Evolutionary conservation across 108 stramenopile genomes (phyloP).

Genomic region (Cyclostephanos invisitatus): DNA sequence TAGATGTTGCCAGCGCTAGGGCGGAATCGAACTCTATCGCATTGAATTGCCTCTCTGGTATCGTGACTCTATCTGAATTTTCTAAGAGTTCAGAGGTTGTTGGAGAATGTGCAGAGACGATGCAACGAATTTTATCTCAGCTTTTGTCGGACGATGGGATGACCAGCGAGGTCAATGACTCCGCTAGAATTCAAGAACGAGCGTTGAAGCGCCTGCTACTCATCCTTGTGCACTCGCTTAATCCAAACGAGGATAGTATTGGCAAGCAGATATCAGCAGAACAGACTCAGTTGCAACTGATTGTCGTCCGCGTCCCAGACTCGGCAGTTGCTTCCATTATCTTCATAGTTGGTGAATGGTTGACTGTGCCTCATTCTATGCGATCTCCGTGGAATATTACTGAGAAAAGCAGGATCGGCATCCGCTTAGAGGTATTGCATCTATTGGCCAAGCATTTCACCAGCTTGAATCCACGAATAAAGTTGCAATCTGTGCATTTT

Average conservation of each 20-base stretch:
- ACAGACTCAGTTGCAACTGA: slow-evolving; percentile 25
- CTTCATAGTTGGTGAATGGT: slow-evolving; percentile 82
- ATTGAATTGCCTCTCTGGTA: slow-evolving; percentile 83
- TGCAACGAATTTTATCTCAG: slow-evolving; percentile 88
- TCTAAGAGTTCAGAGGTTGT: slow-evolving; percentile 76
- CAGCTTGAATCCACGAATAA: slow-evolving; percentile 65
- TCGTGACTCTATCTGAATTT: slow-evolving; percentile 79
- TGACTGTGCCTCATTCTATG: slow-evolving; percentile 26
- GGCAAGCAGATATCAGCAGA: slow-evolving; percentile 42
- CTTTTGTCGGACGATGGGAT: slow-evolving; percentile 49
- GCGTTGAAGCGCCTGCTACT: slow-evolving; percentile 69
- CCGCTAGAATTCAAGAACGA: slow-evolving; percentile 61
- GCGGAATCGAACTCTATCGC: slow-evolving; percentile 73
- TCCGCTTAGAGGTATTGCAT: slow-evolving; percentile 84
- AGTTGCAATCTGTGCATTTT: slow-evolving; percentile 93
- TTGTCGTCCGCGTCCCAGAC: slow-evolving; percentile 55
- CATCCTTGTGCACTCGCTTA: slow-evolving; percentile 65
- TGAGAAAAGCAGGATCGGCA: slow-evolving; percentile 29
- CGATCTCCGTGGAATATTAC: slow-evolving; percentile 30
- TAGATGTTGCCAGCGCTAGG: slow-evolving; percentile 48
- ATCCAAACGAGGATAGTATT: slow-evolving; percentile 39
- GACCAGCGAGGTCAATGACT: slow-evolving; percentile 51
- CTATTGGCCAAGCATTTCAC: slow-evolving; percentile 80
- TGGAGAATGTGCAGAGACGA: slow-evolving; percentile 87
- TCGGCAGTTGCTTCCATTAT: slow-evolving; percentile 65